Conservation (phyloP, 768 basidiomycete genomes). For the Tylopilus sp. region DNA sequence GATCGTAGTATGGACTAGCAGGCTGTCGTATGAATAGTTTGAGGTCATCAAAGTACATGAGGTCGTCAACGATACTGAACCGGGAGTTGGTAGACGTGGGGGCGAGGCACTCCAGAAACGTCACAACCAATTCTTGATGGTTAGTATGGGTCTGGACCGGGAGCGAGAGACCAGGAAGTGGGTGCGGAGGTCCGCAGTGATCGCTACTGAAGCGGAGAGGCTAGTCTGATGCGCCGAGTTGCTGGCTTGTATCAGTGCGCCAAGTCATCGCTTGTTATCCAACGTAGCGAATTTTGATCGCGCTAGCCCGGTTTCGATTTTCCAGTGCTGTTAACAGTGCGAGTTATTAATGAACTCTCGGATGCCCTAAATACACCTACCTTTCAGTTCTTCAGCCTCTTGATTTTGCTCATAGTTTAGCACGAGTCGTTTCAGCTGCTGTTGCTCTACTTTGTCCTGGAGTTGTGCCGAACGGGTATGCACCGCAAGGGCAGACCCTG, state of each 20-base stretch:
- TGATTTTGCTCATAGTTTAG: conserved; percentile 88
- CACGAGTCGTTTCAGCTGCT: conserved; percentile 94
- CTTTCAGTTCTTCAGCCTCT: conserved; percentile 80
- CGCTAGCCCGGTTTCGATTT: conserved; percentile 60
- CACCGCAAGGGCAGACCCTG: conserved; percentile 82
- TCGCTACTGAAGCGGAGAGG: conserved; percentile 22
- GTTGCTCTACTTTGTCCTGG: conserved; percentile 94
- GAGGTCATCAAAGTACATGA: conserved; percentile 27
- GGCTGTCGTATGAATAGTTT: conserved; percentile 5
- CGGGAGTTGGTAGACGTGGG: conserved; percentile 9
- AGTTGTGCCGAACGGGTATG: conserved; percentile 90
- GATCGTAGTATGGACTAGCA: conserved; percentile 6
- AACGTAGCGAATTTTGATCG: conserved; percentile 75
- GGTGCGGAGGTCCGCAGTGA: conserved; percentile 18
- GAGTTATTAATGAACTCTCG: neutral
- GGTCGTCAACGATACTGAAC: conserved; percentile 20
- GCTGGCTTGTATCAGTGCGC: conserved; percentile 12
- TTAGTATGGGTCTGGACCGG: conserved; percentile 18
- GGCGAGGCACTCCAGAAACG: conserved; percentile 13
- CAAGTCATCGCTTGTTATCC: conserved; percentile 42
- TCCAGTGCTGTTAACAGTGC: conserved; percentile 56
- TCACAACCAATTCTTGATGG: conserved; percentile 12
- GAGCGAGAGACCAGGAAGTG: conserved; percentile 17
- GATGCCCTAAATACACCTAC: conserved; percentile 30
- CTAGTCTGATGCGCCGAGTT: conserved; percentile 18